Conservation (phyloP, 805 yeast species). For the Clavispora phyllophila region DNA sequence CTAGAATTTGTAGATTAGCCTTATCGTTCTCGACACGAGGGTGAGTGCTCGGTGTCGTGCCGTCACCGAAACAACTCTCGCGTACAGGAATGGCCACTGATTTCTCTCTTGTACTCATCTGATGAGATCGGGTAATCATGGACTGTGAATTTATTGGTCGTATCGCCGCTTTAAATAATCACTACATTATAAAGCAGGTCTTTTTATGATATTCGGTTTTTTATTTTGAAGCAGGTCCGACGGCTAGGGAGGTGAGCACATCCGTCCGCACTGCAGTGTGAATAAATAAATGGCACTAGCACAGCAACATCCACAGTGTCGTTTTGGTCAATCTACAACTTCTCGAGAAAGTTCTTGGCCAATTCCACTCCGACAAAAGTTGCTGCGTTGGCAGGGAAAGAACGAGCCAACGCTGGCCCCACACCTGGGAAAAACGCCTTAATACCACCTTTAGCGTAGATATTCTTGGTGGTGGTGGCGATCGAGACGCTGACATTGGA, state of each 20-base stretch:
- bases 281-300: not conserved
- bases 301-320: not conserved
- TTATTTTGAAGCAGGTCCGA: not conserved
- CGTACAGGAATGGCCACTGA: not conserved
- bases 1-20: slow-evolving; percentile 5
- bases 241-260: not conserved
- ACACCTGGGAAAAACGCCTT: slow-evolving; percentile 96
- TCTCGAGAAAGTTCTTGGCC: slow-evolving; percentile 45
- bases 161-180: no score
- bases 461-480: slow-evolving; percentile 57
- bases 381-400: slow-evolving; percentile 99
- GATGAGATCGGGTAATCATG: no score
- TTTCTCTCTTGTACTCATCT: no score
- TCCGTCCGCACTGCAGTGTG: not conserved
- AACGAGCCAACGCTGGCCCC: slow-evolving; percentile 90
- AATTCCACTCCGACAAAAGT: slow-evolving; percentile 94
- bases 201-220: no score
- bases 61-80: not conserved
- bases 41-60: slow-evolving; percentile 16
- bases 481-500: slow-evolving; percentile 52
- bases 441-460: slow-evolving; percentile 73
- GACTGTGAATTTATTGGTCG: no score
- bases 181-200: no score
- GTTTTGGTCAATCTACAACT: slow-evolving; percentile 11
- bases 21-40: slow-evolving; percentile 20